Evolutionary conservation across 345 rosid genomes (phyloP).

Genomic region (Rhodomyrtus tomentosa): DNA sequence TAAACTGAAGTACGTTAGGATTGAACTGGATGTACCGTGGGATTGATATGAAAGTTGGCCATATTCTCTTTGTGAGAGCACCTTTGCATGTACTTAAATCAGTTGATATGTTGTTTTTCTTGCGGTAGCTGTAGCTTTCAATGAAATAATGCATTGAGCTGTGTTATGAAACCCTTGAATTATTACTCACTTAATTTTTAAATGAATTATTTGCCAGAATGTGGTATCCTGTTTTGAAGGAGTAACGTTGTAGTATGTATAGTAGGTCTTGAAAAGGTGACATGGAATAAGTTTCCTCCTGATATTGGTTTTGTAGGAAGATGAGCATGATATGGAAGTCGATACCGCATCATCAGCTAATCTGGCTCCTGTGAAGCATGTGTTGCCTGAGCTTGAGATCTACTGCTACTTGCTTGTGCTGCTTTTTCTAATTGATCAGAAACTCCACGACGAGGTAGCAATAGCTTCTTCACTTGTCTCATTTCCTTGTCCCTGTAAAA

Average conservation of each 20-base stretch:
- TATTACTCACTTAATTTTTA: neutral
- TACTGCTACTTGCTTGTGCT: conserved; percentile 63
- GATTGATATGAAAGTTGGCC: neutral
- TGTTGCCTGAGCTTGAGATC: conserved; percentile 65
- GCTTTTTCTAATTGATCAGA: conserved; percentile 70
- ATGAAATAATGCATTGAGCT: neutral
- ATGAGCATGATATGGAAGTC: conserved; percentile 87
- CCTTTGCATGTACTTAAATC: neutral
- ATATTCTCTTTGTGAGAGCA: neutral
- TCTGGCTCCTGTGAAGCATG: conserved; percentile 41
- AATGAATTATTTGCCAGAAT: neutral
- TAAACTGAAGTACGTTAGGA: neutral
- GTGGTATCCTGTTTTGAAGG: neutral
- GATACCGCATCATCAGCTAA: conserved; percentile 52
- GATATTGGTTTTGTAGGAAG: conserved; percentile 21
- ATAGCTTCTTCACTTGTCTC: neutral
- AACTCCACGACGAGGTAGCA: conserved; percentile 59
- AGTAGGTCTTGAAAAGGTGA: neutral
- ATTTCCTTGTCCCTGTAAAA: neutral
- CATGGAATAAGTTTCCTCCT: neutral
- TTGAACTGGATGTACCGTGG: neutral
- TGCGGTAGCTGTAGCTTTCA: neutral
- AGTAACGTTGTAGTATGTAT: neutral
- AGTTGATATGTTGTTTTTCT: neutral
- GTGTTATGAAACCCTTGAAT: neutral